These are phyloP conservation scores for Nannochloris sp. DNA, from an alignment of 139 green algal species.

Conservation along the genomic window DNA sequence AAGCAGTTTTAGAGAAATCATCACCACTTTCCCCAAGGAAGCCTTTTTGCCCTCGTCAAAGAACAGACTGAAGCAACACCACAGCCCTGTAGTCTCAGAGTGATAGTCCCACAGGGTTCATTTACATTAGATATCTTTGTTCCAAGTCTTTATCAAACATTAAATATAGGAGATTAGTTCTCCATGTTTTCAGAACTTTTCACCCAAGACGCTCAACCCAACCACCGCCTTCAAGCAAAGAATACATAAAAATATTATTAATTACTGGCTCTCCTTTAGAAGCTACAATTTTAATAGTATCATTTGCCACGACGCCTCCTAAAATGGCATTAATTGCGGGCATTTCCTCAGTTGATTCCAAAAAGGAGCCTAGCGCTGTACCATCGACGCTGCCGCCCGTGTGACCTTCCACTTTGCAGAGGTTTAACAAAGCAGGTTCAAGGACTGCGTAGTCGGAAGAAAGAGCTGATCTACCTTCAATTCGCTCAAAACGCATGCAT, in stretches of 20 bases:
- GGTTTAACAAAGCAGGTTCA: background rate
- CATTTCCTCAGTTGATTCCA: constrained; percentile 28
- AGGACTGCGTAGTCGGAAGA: background rate
- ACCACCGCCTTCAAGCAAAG: constrained; percentile 41
- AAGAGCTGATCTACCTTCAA: constrained; percentile 7
- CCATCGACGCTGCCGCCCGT: background rate
- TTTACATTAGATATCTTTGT: too few relatives aligned
- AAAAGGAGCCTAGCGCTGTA: constrained; percentile 8
- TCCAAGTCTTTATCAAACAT: too few relatives aligned
- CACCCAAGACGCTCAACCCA: constrained; percentile 33
- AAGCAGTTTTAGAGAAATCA: too few relatives aligned
- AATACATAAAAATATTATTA: constrained; percentile 81
- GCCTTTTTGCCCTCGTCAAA: too few relatives aligned
- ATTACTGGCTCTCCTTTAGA: constrained; percentile 55
- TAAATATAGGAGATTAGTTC: too few relatives aligned
- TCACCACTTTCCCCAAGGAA: too few relatives aligned
- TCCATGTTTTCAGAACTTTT: too few relatives aligned
- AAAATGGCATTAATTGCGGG: constrained; percentile 66
- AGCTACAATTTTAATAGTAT: constrained; percentile 76
- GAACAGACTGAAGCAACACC: too few relatives aligned
- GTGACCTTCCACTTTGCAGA: background rate
- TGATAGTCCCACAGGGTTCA: too few relatives aligned
- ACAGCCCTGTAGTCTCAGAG: too few relatives aligned
- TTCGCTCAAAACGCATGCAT: constrained; percentile 34
- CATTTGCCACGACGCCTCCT: constrained; percentile 78